These are phyloP conservation scores for Dendrocalamus latiflorus DNA, from an alignment of 202 grass and related monocot genomes.

Conservation along the genomic window DNA sequence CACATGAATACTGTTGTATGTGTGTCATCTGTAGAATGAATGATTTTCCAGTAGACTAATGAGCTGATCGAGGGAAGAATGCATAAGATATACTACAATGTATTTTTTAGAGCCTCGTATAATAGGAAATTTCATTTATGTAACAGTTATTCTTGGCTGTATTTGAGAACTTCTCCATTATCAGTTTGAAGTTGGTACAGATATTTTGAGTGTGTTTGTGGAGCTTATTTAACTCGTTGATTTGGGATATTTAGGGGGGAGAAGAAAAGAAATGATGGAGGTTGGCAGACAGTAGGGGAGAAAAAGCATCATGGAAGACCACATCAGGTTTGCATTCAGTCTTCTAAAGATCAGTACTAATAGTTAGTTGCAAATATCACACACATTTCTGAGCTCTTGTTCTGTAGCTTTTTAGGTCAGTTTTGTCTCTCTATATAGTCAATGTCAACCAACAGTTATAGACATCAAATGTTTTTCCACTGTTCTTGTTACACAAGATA, in stretches of 20 bases:
- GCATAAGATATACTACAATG: too few species aligned
- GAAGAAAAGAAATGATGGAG: constrained; percentile 34
- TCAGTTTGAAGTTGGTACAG: background rate
- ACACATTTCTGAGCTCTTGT: too few species aligned
- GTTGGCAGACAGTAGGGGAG: constrained; percentile 63
- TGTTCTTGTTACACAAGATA: too few species aligned
- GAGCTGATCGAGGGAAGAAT: background rate
- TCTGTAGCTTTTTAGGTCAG: background rate
- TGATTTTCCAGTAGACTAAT: background rate
- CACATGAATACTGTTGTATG: too few species aligned
- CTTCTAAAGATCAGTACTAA: background rate
- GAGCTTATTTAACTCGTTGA: background rate
- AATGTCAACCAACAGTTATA: background rate
- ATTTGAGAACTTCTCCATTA: constrained; percentile 7
- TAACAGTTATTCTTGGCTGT: background rate
- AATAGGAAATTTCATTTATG: too few species aligned
- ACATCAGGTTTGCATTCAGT: constrained; percentile 46
- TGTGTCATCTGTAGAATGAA: too few species aligned
- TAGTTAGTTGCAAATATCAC: constrained; percentile 9
- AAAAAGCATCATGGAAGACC: constrained; percentile 60
- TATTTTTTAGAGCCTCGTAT: too few species aligned
- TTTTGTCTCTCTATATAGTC: background rate
- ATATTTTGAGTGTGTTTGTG: background rate
- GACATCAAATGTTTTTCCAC: too few species aligned
- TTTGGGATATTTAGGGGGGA: constrained; percentile 32